Evolutionary conservation across 495 filamentous ascomycete species (phyloP).

Genomic region (Lichenothelia convexa): DNA sequence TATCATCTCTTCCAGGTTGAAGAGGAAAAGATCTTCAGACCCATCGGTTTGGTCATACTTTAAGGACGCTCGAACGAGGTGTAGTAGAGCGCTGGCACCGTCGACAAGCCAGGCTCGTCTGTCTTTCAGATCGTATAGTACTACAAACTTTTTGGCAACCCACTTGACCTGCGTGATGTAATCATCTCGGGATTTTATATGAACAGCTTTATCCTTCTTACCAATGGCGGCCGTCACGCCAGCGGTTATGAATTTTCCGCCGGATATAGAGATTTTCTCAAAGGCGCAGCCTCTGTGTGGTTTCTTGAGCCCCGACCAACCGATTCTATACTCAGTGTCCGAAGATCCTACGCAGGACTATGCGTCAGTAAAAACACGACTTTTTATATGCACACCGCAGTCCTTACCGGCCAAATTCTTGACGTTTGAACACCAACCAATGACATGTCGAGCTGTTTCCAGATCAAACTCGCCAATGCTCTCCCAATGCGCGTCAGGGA

Average conservation of each 20-base stretch:
- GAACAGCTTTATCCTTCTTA: constrained; percentile 7
- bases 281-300: constrained; percentile 1
- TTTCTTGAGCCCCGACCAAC: background rate
- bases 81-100: constrained; percentile 18
- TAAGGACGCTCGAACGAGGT: constrained; percentile 16
- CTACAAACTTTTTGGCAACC: constrained; percentile 10
- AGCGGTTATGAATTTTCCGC: constrained; percentile 9
- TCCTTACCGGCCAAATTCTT: constrained; percentile 3
- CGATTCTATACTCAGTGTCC: constrained; percentile 8
- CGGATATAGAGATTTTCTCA: constrained; percentile 11
- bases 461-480: background rate
- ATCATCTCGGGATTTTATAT: constrained; percentile 1
- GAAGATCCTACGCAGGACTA: background rate
- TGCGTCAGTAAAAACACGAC: too few relatives aligned
- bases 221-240: constrained; percentile 6
- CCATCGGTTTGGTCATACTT: constrained; percentile 3
- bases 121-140: constrained; percentile 18
- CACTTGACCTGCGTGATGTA: constrained; percentile 11
- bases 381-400: too few relatives aligned
- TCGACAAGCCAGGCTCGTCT: constrained; percentile 20
- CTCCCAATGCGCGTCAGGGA: constrained; percentile 1
- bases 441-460: constrained; percentile 2
- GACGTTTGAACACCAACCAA: constrained; percentile 3
- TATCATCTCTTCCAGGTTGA: background rate
- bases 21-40: constrained; percentile 3